These are phyloP conservation scores for Bruguiera sexangula DNA, from an alignment of 345 rosid species.

Conservation along the genomic window DNA sequence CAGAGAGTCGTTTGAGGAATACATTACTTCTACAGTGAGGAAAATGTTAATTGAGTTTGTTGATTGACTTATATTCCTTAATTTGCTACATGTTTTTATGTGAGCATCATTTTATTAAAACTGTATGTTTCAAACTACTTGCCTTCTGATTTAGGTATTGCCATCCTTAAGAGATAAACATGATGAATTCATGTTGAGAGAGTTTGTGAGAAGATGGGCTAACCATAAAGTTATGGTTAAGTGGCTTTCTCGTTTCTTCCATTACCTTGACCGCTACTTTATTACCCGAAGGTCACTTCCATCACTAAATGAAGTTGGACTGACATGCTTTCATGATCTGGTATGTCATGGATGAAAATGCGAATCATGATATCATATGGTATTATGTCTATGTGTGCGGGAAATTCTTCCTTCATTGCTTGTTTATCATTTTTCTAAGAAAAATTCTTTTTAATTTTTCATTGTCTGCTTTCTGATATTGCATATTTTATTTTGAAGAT, in stretches of 20 bases:
- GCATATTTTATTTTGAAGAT: not conserved
- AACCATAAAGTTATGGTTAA: conserved; percentile 51
- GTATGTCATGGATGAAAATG: conserved; percentile 12
- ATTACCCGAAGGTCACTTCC: conserved; percentile 34
- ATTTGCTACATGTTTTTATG: not conserved
- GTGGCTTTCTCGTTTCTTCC: conserved; percentile 52
- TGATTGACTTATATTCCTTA: not conserved
- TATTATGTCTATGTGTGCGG: not conserved
- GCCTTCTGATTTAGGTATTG: conserved; percentile 31
- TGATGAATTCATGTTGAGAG: conserved; percentile 51
- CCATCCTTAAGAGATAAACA: conserved; percentile 44
- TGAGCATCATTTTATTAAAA: not conserved
- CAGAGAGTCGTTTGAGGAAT: conserved; percentile 24
- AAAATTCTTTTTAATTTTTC: not conserved
- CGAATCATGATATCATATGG: not conserved
- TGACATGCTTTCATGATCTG: conserved; percentile 35
- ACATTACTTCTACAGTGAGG: conserved; percentile 27
- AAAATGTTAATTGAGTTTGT: not conserved
- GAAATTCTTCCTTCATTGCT: not conserved
- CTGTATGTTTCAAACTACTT: not conserved
- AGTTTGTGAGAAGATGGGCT: conserved; percentile 48
- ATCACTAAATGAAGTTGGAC: conserved; percentile 43
- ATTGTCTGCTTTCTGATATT: not conserved
- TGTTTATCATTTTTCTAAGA: not conserved
- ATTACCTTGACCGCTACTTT: conserved; percentile 49